Conservation (phyloP, 2,329 filamentous ascomycete genomes). For the Ramularia endophylla region DNA sequence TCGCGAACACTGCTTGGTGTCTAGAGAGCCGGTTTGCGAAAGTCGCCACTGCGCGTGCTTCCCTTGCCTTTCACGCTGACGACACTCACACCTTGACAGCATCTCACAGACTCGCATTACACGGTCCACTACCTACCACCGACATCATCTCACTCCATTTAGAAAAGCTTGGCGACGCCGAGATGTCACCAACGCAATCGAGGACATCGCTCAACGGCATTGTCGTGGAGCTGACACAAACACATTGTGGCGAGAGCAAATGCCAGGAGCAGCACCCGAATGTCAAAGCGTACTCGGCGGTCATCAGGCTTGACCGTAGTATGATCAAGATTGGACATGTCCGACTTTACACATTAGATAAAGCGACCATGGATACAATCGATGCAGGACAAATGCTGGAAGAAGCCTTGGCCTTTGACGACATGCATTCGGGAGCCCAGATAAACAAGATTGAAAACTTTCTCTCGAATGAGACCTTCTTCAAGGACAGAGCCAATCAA, state of each 20-base stretch:
- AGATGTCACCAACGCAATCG: too few relatives aligned
- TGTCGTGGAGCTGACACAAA: neutral
- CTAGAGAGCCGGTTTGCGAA: too few relatives aligned
- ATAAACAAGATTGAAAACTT: constrained; percentile 19
- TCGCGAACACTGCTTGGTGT: too few relatives aligned
- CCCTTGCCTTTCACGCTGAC: too few relatives aligned
- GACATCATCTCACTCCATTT: too few relatives aligned
- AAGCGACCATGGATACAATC: constrained; percentile 1
- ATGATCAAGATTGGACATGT: constrained; percentile 6
- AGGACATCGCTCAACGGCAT: neutral
- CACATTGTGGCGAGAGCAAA: neutral
- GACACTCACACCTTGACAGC: too few relatives aligned
- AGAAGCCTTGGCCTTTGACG: constrained; percentile 14
- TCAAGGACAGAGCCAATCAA: constrained; percentile 2
- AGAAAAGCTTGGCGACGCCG: too few relatives aligned
- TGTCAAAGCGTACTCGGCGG: constrained; percentile 2
- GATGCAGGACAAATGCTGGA: constrained; percentile 10
- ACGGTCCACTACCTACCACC: too few relatives aligned
- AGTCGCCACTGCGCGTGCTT: too few relatives aligned
- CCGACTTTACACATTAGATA: constrained; percentile 7
- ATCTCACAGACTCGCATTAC: too few relatives aligned
- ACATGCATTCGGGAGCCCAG: constrained; percentile 7
- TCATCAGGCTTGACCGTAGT: neutral
- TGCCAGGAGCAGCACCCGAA: constrained; percentile 1
- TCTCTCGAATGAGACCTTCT: constrained; percentile 15